A percentile compares a stretch with the other conserved stretches of the same genome.
phyloP scores from a whole-genome alignment of 2,329 filamentous ascomycete species.

The Leptographium lundbergii region DNA sequence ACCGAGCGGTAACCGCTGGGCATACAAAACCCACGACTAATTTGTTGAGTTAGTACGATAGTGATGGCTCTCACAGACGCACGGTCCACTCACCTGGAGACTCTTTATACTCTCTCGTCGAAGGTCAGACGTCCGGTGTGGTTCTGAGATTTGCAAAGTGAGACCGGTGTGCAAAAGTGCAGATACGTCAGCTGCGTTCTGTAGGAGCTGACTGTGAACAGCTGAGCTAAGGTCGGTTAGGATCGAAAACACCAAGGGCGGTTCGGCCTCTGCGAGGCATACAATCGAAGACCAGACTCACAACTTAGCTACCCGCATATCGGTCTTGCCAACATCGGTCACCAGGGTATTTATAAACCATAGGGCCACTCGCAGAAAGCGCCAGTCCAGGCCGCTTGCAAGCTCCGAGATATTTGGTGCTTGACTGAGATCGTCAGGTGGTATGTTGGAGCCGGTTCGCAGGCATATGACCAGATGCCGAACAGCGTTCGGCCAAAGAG shows the following conservation, averaged over 20 bases:
- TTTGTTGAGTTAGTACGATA: not conserved
- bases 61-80: not conserved
- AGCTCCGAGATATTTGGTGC: conserved; percentile 30
- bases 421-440: conserved; percentile 34
- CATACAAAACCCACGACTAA: conserved; percentile 63
- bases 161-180: conserved; percentile 26
- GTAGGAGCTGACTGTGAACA: conserved; percentile 37
- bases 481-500: conserved; percentile 53
- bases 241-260: not conserved
- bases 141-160: conserved; percentile 1
- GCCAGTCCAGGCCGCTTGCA: conserved; percentile 30
- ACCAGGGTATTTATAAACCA: conserved; percentile 54
- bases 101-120: conserved; percentile 46
- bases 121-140: conserved; percentile 16
- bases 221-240: conserved; percentile 13
- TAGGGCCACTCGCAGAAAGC: conserved; percentile 43
- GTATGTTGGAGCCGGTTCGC: conserved; percentile 29
- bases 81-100: conserved; percentile 36
- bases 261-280: not conserved
- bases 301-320: conserved; percentile 47
- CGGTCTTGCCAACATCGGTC: conserved; percentile 56
- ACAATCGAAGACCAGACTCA: conserved; percentile 18
- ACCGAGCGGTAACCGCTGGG: conserved; percentile 48
- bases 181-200: conserved; percentile 37
- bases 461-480: conserved; percentile 51